A percentile compares a stretch with the other conserved stretches of the same genome.
Conservation (phyloP, 1,284 basidiomycete genomes). For the Cronartium quercuum region DNA sequence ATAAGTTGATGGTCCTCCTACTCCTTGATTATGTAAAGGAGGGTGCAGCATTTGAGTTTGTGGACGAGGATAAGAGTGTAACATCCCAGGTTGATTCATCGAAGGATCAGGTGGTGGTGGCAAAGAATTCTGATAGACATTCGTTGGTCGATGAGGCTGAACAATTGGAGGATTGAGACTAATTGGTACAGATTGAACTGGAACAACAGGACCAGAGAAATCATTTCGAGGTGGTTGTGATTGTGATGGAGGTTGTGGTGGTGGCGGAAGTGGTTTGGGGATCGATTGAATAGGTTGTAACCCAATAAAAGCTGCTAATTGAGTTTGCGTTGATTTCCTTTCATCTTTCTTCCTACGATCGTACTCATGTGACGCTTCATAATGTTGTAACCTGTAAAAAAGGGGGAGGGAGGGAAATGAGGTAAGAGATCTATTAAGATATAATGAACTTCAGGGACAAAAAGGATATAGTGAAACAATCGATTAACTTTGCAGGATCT, state of each 20-base stretch:
- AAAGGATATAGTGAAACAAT: slow-evolving; percentile 28
- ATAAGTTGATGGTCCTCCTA: background rate
- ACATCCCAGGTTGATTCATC: background rate
- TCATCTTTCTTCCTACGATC: slow-evolving; percentile 60
- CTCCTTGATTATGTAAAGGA: background rate
- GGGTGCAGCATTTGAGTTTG: background rate
- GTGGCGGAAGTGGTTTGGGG: too few species aligned
- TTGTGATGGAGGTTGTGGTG: too few species aligned
- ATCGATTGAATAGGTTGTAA: slow-evolving; percentile 2
- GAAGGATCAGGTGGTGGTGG: background rate
- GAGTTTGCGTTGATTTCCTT: slow-evolving; percentile 20
- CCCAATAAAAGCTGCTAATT: slow-evolving; percentile 23
- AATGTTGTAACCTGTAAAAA: slow-evolving; percentile 60
- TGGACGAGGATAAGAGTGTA: background rate
- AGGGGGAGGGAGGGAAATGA: slow-evolving; percentile 20
- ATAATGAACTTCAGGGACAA: slow-evolving; percentile 1
- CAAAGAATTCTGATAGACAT: background rate
- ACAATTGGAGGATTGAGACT: background rate
- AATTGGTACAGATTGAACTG: background rate
- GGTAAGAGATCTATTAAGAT: slow-evolving; percentile 42
- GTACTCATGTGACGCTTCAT: slow-evolving; percentile 75
- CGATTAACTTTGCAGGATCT: slow-evolving; percentile 67
- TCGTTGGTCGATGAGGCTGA: background rate
- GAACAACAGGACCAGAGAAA: too few species aligned
- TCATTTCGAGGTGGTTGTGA: too few species aligned